These are phyloP conservation scores for Yarrowia alimentaria DNA, from an alignment of 805 yeast species.

Conservation along the genomic window DNA sequence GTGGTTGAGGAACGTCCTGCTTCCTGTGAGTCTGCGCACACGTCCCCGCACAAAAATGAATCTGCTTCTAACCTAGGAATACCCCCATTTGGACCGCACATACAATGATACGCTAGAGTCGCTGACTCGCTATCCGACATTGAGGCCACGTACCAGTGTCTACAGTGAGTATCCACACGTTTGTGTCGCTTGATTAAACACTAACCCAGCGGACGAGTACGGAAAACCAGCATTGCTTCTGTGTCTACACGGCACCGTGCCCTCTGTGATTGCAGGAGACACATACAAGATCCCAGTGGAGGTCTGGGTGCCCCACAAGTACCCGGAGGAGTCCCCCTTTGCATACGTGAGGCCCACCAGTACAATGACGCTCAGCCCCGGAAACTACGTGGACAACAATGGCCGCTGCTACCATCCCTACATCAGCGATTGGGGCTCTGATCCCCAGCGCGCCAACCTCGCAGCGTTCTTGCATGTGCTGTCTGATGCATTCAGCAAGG, in stretches of 20 bases:
- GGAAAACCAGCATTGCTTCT: conserved; percentile 64
- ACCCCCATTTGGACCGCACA: conserved; percentile 53
- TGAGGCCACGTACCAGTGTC: conserved; percentile 69
- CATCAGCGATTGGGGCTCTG: conserved; percentile 55
- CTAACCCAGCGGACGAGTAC: conserved; percentile 43
- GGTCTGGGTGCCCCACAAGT: conserved; percentile 73
- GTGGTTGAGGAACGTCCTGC: conserved; percentile 59
- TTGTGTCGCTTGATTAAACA: neutral
- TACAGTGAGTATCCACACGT: conserved; percentile 39
- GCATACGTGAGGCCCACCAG: conserved; percentile 59
- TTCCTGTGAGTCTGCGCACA: conserved; percentile 43
- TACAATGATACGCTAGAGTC: conserved; percentile 63
- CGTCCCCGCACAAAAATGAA: neutral
- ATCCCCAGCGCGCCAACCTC: conserved; percentile 38
- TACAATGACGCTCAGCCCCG: conserved; percentile 51
- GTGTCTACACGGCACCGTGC: conserved; percentile 55
- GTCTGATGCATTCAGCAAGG: conserved; percentile 42
- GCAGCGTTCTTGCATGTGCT: conserved; percentile 40
- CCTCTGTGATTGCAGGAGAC: conserved; percentile 19
- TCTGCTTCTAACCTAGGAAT: conserved; percentile 42
- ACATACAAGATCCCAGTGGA: conserved; percentile 55
- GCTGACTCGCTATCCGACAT: conserved; percentile 50
- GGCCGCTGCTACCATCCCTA: conserved; percentile 73
- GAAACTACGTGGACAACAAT: conserved; percentile 64
- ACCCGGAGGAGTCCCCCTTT: conserved; percentile 69